Base-by-base conservation (phyloP, 2,329 filamentous ascomycete genomes). In the Leptodontidium sp. region DNA sequence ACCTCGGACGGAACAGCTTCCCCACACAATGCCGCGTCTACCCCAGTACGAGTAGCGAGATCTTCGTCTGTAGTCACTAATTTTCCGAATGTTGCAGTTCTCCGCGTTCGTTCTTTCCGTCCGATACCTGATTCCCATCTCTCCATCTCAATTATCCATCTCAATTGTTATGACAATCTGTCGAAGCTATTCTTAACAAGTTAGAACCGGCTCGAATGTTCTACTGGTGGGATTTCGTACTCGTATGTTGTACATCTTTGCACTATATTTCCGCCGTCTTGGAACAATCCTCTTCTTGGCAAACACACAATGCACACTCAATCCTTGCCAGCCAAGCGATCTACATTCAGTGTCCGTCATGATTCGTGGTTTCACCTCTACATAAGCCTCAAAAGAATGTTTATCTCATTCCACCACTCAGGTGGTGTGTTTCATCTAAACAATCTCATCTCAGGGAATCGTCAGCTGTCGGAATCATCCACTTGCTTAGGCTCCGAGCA, bases 351-450 rank as follows among this genome's bases (percentile, higher is more conserved):
- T 21, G 21, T 47, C 38, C 24, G 26, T 45, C 26, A 32, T 61
- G 58, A 61, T 61, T 61, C 40, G 43, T 47, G 40, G 26, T 61
- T 47, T n/a, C 58, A 61, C 47, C 58, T 24, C 21, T 47, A 29
- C 38, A 47, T 61, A 47, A 61, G 24, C 35, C 43, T 61, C 40
- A 6, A 32, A 61, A 47, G 29, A 29, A 29, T 61, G 38, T 61
- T 47, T 61, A 47, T 47, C 24, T 45, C 38, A 24, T 61, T 61
- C 58, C 58, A 61, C 58, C 58, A 61, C 58, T 61, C 15, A 61
- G 12, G 24, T 47, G 29, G n/a, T 45, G 8, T 24, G 58, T 61
- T 47, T 61, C 58, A 24, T 61, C 58, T 47, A 47, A 2, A 61
- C 24, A 29, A 61, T 12, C 21, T n/a, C 14, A 8, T 40, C n/a